These are phyloP conservation scores for Aspergillus egyptiacus DNA, from an alignment of 495 filamentous ascomycete genomes.

Conservation along the genomic window DNA sequence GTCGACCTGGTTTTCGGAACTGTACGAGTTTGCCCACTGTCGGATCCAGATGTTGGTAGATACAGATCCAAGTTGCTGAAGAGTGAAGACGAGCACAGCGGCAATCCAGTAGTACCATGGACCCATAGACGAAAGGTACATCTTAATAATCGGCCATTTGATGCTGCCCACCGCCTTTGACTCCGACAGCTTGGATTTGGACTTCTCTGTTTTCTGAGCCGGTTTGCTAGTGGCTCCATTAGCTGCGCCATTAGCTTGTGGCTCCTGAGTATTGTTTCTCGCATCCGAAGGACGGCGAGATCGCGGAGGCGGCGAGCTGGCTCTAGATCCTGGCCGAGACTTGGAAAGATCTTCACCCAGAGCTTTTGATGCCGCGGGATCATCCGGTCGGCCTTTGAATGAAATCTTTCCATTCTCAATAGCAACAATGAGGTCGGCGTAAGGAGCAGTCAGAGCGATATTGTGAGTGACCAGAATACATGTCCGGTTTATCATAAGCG, in stretches of 20 bases:
- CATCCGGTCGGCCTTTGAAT: slow-evolving; percentile 67
- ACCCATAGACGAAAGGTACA: slow-evolving; percentile 88
- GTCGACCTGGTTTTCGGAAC: slow-evolving; percentile 23
- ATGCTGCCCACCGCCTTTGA: slow-evolving; percentile 77
- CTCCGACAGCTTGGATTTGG: slow-evolving; percentile 56
- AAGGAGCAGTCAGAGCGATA: slow-evolving; percentile 72
- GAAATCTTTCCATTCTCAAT: slow-evolving; percentile 80
- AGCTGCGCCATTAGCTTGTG: slow-evolving; percentile 34
- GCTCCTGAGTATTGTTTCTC: slow-evolving; percentile 17
- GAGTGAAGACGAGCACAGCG: slow-evolving; percentile 63
- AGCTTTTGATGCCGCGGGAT: slow-evolving; percentile 75
- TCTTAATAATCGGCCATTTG: slow-evolving; percentile 72
- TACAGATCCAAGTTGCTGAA: slow-evolving; percentile 77
- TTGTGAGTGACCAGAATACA: slow-evolving; percentile 99
- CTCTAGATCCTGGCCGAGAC: slow-evolving; percentile 60
- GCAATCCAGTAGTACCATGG: slow-evolving; percentile 88
- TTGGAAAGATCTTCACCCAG: slow-evolving; percentile 78
- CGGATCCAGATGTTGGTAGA: slow-evolving; percentile 91
- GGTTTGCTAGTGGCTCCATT: slow-evolving; percentile 15
- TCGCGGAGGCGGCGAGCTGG: slow-evolving; percentile 58
- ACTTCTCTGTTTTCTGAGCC: slow-evolving; percentile 41
- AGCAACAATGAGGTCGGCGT: slow-evolving; percentile 71
- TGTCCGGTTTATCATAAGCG: slow-evolving; percentile 80
- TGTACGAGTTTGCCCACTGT: slow-evolving; percentile 72
- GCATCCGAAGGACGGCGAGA: slow-evolving; percentile 65